phyloP scores from a whole-genome alignment of 306 rosid species.

The Carpinus viminea region DNA sequence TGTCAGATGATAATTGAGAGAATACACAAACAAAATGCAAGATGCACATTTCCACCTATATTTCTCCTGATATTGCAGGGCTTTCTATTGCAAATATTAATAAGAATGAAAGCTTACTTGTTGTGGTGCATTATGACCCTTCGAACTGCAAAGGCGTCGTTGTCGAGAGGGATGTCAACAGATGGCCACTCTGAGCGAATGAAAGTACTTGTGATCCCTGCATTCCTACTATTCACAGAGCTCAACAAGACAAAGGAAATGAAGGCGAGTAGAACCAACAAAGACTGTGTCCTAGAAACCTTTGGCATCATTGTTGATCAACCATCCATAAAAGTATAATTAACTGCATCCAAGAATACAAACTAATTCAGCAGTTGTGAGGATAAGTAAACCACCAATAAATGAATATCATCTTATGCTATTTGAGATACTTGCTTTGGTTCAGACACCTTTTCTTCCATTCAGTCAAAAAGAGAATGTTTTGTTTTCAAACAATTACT shows the following conservation, averaged over 20 bases:
- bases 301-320: conserved; percentile 25
- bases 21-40: background rate
- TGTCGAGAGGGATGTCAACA: conserved; percentile 66
- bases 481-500: background rate
- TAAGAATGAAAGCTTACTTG: conserved; percentile 52
- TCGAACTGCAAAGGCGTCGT: conserved; percentile 63
- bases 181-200: conserved; percentile 75
- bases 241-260: conserved; percentile 48
- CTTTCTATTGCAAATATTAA: background rate
- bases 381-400: background rate
- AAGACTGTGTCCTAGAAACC: conserved; percentile 34
- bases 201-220: conserved; percentile 76
- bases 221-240: conserved; percentile 47
- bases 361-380: background rate
- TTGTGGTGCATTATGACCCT: conserved; percentile 86
- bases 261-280: conserved; percentile 46
- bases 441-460: background rate
- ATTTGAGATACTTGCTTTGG: background rate
- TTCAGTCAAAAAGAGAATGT: background rate
- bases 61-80: background rate
- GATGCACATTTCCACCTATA: background rate
- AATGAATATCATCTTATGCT: conserved; percentile 9
- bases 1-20: background rate
- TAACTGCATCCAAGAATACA: conserved; percentile 33
- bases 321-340: conserved; percentile 29